Base-by-base conservation (phyloP, 1,284 basidiomycete species). In the Pseudozyma sp. region DNA sequence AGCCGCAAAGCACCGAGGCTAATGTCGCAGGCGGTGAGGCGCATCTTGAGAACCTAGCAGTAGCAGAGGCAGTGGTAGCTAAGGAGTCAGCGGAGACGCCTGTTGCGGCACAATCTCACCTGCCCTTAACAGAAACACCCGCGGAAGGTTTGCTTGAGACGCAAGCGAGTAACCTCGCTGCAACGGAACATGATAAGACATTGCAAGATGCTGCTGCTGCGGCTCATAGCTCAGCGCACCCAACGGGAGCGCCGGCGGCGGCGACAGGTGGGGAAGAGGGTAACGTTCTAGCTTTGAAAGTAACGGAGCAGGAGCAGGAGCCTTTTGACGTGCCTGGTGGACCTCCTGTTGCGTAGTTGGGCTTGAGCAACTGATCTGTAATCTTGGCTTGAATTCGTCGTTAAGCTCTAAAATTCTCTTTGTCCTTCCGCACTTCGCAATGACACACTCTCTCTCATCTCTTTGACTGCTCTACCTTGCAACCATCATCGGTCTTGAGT, bases 181-280 rank as follows among this genome's bases (percentile, higher is more conserved):
- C 61, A 35, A 73, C 61, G 5, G 65, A 68, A 45, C 70, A 73
- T 40, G 70, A 73, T 5, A 42, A 63, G 54, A 38, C 43, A 11
- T 39, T 64, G n/a, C 49, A 54, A 5, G 34, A 21, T 11, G 61
- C 48, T 35, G 54, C 47, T 9, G 39, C 25, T 31, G 25, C 25
- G 25, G 25, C 25, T 31, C 25, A 31, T 3, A 31, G 25, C 25
- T 31, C 25, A 31, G 25, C 25, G 25, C 25, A 31, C 25, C 3
- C 25, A 31, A 31, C 25, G 6, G 25, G 25, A 31, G 25, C 44
- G 34, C 14, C 11, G 0, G 44, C 49, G 40, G 39, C 18, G 13
- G 9, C 35, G 1, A 8, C 16, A 7, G 36, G 34, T 21, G 57
- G 8, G 6, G 18, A 16, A 10, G 35, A 12, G 4, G 44, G 8